Conservation (phyloP, 1,139 yeast species). For the Yamadazyma taylorii region DNA sequence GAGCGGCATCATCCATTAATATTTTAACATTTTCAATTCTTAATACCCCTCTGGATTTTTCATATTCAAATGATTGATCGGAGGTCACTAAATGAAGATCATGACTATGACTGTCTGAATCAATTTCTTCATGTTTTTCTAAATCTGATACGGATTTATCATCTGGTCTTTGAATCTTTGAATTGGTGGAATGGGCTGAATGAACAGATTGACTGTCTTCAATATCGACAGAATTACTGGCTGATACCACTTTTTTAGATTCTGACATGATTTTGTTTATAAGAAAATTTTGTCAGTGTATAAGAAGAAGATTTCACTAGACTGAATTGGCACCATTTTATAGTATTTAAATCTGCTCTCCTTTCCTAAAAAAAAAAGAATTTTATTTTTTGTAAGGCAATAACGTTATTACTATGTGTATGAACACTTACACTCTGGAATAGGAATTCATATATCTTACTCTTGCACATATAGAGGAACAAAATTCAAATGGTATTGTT, state of each 20-base stretch:
- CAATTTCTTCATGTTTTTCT: conserved; percentile 1
- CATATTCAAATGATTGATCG: conserved; percentile 4
- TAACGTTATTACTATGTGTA: not conserved
- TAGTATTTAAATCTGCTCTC: too few relatives aligned
- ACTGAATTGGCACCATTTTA: too few relatives aligned
- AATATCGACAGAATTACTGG: not conserved
- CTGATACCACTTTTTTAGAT: not conserved
- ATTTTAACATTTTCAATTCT: conserved; percentile 12
- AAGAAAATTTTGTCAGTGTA: too few relatives aligned
- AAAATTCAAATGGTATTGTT: too few relatives aligned
- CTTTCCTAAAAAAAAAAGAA: too few relatives aligned
- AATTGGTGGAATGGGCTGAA: not conserved
- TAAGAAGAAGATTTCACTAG: too few relatives aligned
- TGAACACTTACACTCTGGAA: too few relatives aligned
- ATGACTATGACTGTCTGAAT: conserved; percentile 4
- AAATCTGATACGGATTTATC: not conserved
- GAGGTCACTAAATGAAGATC: conserved; percentile 9
- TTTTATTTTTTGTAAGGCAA: not conserved
- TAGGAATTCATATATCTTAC: too few relatives aligned
- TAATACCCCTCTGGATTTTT: conserved; percentile 13
- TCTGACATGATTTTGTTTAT: not conserved
- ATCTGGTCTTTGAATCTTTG: not conserved
- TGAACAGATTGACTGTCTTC: not conserved
- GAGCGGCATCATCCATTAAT: conserved; percentile 6
- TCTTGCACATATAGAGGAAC: too few relatives aligned